Evolutionary conservation across 768 basidiomycete genomes (phyloP).

Genomic region (Mycena rebaudengoi): DNA sequence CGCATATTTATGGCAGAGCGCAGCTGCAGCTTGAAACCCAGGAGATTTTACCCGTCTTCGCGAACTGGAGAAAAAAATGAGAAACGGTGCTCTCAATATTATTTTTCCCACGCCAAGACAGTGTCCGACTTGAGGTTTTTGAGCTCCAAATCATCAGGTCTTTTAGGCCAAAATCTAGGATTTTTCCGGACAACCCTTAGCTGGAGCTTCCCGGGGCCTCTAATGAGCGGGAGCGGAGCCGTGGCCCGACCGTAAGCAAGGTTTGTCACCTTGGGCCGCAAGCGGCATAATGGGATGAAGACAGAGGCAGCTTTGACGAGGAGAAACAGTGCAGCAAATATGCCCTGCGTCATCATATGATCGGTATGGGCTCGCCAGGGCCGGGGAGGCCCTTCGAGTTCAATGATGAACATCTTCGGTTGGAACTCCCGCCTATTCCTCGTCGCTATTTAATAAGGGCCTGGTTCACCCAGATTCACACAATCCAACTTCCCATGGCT

Average conservation of each 20-base stretch:
- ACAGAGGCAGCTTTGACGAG: slow-evolving; percentile 13
- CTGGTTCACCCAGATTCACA: slow-evolving; percentile 11
- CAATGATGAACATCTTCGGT: slow-evolving; percentile 10
- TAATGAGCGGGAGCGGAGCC: slow-evolving; percentile 14
- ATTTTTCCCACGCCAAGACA: too few relatives aligned
- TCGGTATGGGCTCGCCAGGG: slow-evolving; percentile 13
- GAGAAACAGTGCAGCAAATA: slow-evolving; percentile 15
- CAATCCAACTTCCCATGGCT: slow-evolving; percentile 16
- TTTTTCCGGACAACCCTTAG: too few relatives aligned
- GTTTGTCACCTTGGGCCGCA: slow-evolving; percentile 16
- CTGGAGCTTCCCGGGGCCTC: too few relatives aligned
- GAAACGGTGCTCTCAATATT: too few relatives aligned
- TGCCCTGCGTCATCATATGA: slow-evolving; percentile 12
- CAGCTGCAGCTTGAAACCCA: too few relatives aligned
- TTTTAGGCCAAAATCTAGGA: too few relatives aligned
- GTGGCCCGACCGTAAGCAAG: slow-evolving; percentile 7
- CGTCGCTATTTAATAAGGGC: slow-evolving; percentile 8
- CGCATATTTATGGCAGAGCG: too few relatives aligned
- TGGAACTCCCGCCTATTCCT: slow-evolving; percentile 10
- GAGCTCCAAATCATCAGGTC: too few relatives aligned
- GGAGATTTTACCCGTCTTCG: too few relatives aligned
- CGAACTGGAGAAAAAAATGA: too few relatives aligned
- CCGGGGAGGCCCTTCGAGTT: slow-evolving; percentile 11
- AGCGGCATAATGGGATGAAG: slow-evolving; percentile 14
- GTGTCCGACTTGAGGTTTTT: too few relatives aligned